Base-by-base conservation (phyloP, 108 stramenopile genomes). In the Discostella pseudostelligera region DNA sequence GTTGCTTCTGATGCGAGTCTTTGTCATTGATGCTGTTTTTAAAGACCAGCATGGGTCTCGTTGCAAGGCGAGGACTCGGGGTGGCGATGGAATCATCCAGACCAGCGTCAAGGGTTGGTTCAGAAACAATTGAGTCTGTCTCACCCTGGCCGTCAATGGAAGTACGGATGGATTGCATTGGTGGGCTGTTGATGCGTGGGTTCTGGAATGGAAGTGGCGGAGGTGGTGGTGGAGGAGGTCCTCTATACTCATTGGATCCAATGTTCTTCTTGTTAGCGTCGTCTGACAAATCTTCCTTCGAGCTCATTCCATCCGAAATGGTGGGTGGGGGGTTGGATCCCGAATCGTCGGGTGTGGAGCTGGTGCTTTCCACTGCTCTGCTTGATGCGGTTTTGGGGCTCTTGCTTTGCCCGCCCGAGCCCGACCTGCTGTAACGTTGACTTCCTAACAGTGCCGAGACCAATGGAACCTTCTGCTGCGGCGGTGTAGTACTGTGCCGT, bases 101-200 rank as follows among this genome's bases (percentile, higher is more conserved):
- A n/a, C 39, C 28, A 36, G 57, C 46, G 45, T 75, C 74, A 40
- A 75, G 59, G 0, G 74, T 68, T 8, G 74, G 66, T 22, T 75
- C 74, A 1, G 67, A 68, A 39, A 75, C 55, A 1, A 43, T 39
- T 14, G 60, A 32, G 39, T 62, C 43, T 0, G 60, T 22, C 35
- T 53, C 56, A 12, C 5, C 4, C 0, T 40, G 22, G n/a, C 20
- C 19, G 6, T 19, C 22, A 8, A 40, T 39, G 28, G 53, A 50
- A 13, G 58, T 48, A 60, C 39, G 47, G 19, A 69, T 57, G 0
- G 68, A 69, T 35, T 32, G 35, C 39, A 69, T 35, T 21, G 68
- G 68, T 10, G 46, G 29, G n/a, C 37, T 35, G 49, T 32, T 59
- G 11, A 20, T 37, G 21, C 14, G 19, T n/a, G n/a, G n/a, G n/a